Base-by-base conservation (phyloP, 345 rosid genomes). In the Capsella bursapastoris region DNA sequence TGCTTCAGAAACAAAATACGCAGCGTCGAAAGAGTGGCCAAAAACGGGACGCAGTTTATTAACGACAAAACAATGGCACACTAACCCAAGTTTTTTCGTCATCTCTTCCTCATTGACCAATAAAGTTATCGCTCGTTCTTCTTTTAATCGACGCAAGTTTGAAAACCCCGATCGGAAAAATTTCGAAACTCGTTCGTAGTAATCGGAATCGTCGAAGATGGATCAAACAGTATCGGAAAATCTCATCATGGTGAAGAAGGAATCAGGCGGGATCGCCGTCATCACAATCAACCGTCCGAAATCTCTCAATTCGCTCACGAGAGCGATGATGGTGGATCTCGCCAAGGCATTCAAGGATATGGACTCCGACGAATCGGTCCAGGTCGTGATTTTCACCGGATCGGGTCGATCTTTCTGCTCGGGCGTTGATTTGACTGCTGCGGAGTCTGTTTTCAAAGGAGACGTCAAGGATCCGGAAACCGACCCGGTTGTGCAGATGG, bases 401-500 rank as follows among this genome's bases (percentile, higher is more conserved):
- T 79, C 96, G 25, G 98, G 99, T 62, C 82, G 91, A 37, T 84
- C 98, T 7, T 95, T 92, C 77, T 95, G 98, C 75, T 83, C 98
- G 5, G 99, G 99, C 11, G 88, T 92, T 4, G 99, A 95, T 76
- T 83, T 92, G 70, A 95, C 90, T 15, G 84, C 87, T 4, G 98
- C 97, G 3, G 96, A 92, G 82, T 84, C 86, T 7, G 92, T 95
- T 40, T 95, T 95, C 76, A 92, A 95, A 55, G 99, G 99, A 9
- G 97, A 92, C 74, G 96, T 92, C 3, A 95, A 89, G 83, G 98
- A 92, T 71, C 72, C 74, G 61, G 96, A 92, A 61, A 3, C 83
- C 13, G 92, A 95, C 71, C 87, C 88, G 27, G 88, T 90, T 1
- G 78, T 73, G 6, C 98, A 95, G 77, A 95, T 95, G 98, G 97